These are phyloP conservation scores for Syncephalastrum sp. DNA, from an alignment of 371 early-diverging fungal genomes.

Conservation along the genomic window DNA sequence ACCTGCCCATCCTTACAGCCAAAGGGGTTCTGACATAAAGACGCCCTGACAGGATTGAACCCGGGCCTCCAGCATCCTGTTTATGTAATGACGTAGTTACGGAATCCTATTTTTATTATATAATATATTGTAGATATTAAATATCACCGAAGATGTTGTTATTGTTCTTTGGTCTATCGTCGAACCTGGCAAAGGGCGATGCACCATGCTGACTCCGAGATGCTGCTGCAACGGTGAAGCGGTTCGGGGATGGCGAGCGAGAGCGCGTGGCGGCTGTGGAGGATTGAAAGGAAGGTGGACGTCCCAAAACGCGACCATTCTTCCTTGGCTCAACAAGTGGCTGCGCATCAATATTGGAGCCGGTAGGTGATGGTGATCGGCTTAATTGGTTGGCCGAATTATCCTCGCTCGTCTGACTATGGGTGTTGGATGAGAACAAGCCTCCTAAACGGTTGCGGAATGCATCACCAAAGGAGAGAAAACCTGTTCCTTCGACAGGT, in stretches of 20 bases:
- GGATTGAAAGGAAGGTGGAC: conserved; percentile 7
- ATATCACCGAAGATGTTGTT: too few species aligned
- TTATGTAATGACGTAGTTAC: too few species aligned
- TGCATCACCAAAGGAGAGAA: conserved; percentile 26
- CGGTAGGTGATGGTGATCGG: neutral
- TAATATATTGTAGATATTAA: too few species aligned
- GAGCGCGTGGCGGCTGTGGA: conserved; percentile 10
- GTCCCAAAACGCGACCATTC: conserved; percentile 33
- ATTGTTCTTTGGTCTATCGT: conserved; percentile 4
- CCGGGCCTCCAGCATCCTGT: too few species aligned
- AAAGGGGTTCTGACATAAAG: too few species aligned
- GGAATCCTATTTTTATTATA: too few species aligned
- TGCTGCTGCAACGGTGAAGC: conserved; percentile 11
- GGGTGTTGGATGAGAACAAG: conserved; percentile 20
- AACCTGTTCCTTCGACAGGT: conserved; percentile 12
- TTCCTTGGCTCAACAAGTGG: conserved; percentile 8
- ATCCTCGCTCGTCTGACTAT: neutral
- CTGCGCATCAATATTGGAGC: neutral
- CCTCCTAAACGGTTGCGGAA: conserved; percentile 28
- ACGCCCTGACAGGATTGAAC: too few species aligned
- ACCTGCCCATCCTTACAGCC: too few species aligned
- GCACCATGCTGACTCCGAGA: conserved; percentile 1
- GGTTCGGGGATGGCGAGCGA: conserved; percentile 31
- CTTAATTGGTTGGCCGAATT: conserved; percentile 2
- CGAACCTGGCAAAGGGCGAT: conserved; percentile 28